Conservation (phyloP, 192 early-diverging fungal genomes). For the Coemansia aciculifera region DNA sequence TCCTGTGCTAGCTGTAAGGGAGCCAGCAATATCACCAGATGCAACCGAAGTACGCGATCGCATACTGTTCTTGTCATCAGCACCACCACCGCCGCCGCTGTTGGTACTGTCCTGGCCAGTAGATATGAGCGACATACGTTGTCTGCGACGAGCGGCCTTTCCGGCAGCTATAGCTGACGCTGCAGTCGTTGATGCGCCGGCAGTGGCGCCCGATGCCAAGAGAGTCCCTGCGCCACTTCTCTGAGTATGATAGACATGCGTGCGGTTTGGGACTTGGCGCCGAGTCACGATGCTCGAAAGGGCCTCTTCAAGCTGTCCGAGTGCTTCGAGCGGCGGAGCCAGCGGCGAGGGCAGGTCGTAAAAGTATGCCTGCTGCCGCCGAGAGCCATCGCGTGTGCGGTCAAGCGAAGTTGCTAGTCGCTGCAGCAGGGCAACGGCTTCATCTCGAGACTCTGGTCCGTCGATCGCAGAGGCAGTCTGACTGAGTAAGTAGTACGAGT, state of each 20-base stretch:
- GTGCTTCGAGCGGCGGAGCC: constrained; percentile 33
- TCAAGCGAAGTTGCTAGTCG: constrained; percentile 19
- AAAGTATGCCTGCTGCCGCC: neutral
- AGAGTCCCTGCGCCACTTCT: constrained; percentile 13
- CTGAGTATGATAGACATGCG: constrained; percentile 17
- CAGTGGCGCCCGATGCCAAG: constrained; percentile 9
- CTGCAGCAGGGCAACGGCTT: constrained; percentile 36
- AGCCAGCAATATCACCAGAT: constrained; percentile 26
- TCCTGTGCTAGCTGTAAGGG: constrained; percentile 17
- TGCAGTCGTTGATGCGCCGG: constrained; percentile 36
- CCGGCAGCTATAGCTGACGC: constrained; percentile 32
- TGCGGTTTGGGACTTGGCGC: constrained; percentile 47
- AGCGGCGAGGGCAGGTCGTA: constrained; percentile 35
- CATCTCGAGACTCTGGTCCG: constrained; percentile 33
- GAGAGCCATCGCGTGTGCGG: neutral
- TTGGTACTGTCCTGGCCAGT: constrained; percentile 24
- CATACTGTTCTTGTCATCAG: constrained; percentile 48
- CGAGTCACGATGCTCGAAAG: constrained; percentile 39
- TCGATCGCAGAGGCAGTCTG: constrained; percentile 4
- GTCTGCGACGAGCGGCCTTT: constrained; percentile 40
- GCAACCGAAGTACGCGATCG: constrained; percentile 33
- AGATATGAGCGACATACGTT: constrained; percentile 41
- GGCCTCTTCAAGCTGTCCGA: constrained; percentile 39
- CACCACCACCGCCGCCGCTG: constrained; percentile 5
- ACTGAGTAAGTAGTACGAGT: constrained; percentile 44